Evolutionary conservation across 2,329 filamentous ascomycete genomes (phyloP).

Genomic region (Coleophoma cylindrospora): DNA sequence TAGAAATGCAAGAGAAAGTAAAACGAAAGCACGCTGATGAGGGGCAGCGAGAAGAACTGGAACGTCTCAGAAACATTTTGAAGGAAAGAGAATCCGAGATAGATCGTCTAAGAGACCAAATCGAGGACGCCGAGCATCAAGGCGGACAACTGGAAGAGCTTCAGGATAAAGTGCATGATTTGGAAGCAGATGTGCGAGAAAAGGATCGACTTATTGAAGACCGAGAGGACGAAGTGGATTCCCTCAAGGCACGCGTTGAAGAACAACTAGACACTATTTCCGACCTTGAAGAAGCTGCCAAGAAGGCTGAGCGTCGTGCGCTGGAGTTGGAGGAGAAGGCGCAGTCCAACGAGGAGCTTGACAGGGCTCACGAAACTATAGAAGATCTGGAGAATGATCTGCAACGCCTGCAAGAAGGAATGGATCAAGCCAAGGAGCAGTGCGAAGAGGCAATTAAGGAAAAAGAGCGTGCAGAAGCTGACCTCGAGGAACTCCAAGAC

Average conservation of each 20-base stretch:
- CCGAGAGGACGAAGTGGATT: conserved; percentile 70
- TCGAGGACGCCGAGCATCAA: conserved; percentile 32
- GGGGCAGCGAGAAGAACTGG: conserved; percentile 56
- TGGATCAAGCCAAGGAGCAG: conserved; percentile 49
- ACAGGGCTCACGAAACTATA: conserved; percentile 48
- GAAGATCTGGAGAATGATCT: conserved; percentile 52
- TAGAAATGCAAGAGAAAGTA: conserved; percentile 76
- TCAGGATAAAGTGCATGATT: conserved; percentile 68
- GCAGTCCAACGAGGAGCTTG: conserved; percentile 43
- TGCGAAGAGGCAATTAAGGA: conserved; percentile 47
- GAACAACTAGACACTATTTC: conserved; percentile 47
- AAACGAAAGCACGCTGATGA: conserved; percentile 72
- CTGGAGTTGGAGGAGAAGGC: conserved; percentile 54
- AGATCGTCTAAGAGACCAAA: conserved; percentile 44
- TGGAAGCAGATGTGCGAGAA: conserved; percentile 70
- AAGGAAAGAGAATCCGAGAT: conserved; percentile 47
- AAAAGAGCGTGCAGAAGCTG: conserved; percentile 51
- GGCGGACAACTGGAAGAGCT: conserved; percentile 60
- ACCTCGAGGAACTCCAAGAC: conserved; percentile 64
- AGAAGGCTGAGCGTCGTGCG: conserved; percentile 45
- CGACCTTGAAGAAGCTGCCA: conserved; percentile 54
- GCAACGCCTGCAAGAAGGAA: conserved; percentile 47
- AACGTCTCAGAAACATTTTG: conserved; percentile 50
- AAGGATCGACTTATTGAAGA: conserved; percentile 71
- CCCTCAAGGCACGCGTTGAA: conserved; percentile 50